Evolutionary conservation across 805 yeast species (phyloP), one percentile per base, ranked within the genome.

Genomic region (Wickerhamomyces queroliae): DNA sequence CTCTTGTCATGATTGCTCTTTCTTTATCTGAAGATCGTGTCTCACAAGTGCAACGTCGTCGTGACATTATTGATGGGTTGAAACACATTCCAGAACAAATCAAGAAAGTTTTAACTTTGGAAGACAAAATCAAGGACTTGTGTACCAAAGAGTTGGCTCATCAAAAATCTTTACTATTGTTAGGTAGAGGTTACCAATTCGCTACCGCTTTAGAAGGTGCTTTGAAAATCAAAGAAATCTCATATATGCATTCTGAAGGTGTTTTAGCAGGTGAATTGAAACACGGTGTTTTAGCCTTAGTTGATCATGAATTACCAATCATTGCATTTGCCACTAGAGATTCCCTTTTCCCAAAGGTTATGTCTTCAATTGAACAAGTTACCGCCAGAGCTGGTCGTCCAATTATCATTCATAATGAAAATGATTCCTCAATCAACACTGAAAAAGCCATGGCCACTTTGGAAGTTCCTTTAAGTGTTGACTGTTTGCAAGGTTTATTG

Each of bases 141-240:
- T 89, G 96, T 63, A 75, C 77, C 39, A 70, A 70, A 35, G 77
- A 78, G 47, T 74, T 93, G 55, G 80, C 84, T 53, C 76, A 75
- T 50, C 95, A 88, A 66, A 85, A 86, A 66, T 88, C 96, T 2
- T 73, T 93, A 59, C 72, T 93, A 57, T 74, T 93, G 54, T 76
- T 93, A 48, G 99, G 99, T 45, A 85, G 99, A 69, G 99, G 99
- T 39, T 90, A 86, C 68, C 99, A 93, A 69, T 83, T 75, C 63
- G 99, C 99, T 12, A 82, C 96, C 47, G 98, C 99, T 19, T 74
- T 93, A 55, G 99, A 93, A 69, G 99, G 99, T 61, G 99, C 99
- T 11, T 77, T 93, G 58, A 93, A 93, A 70, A 91, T 93, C 62
- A 93, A 93, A 69, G 99, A 93, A 66, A 93, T 93, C 47, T 91